Evolutionary conservation across 306 rosid species (phyloP), one percentile per base, ranked within the genome.

Genomic region (Ormosia emarginata): DNA sequence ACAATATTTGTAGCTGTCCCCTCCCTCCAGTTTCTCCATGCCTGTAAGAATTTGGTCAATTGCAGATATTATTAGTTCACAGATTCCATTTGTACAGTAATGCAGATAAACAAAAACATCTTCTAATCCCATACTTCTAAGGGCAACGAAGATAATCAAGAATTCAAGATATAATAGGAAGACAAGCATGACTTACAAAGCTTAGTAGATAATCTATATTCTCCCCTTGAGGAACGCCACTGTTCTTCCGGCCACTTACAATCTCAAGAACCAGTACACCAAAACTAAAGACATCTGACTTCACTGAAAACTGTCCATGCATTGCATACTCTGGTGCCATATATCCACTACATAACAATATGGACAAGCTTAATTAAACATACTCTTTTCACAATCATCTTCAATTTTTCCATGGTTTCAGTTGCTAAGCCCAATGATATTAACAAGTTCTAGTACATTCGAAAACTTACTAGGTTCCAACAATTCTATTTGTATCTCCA

Each of bases 261-360:
- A 92, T 85, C 79, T 90, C 94, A 33, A 92, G 75, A 75, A 90
- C 5, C 3, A 92, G 15, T 2, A 88, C 88, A 8, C 90, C 94
- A 57, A 88, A 86, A 11, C 90, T 86, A 36, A 66, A 90, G 0
- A 88, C 83, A 57, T 86, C 90, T 0, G 87, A 83, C 7, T 86
- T 86, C 2, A 78, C 49, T 15, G 89, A 90, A 59, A 86, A 81
- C 7, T 82, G 77, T 24, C 89, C 89, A 4, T 74, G 79, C 41
- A 62, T 34, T 14, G 64, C 87, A 67, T 90, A 88, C 14, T 88
- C 92, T 1, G 92, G 94, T 52, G 92, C 87, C 90, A 88, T 88
- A 33, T 90, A 90, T 17, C 93, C 90, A 29, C 93, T 90, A 7
- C 65, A 76, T 70, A 4, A 40, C 0, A 0, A 13, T 1, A 46